Base-by-base conservation (phyloP, 306 rosid species). In the Boehmeria nivea region DNA sequence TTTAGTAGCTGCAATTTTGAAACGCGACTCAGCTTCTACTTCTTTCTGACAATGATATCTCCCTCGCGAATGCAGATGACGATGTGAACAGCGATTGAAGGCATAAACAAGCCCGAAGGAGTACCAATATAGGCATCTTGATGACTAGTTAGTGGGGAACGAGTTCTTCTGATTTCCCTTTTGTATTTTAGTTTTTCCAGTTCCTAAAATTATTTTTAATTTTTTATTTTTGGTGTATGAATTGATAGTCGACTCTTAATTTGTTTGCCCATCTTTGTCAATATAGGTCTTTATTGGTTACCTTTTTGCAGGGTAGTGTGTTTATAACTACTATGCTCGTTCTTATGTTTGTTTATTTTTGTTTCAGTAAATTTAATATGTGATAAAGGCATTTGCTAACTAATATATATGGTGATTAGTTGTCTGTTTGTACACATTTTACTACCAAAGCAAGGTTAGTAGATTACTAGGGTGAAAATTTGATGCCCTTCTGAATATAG, bases 1-100 rank as follows among this genome's bases (percentile, higher is more conserved):
- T 6, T 49, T 24, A 22, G 54, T 49, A 9, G 6, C 54, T 23
- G 33, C 25, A 22, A 31, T 6, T n/a, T 31, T 31, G 36, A 31
- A 31, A 31, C 36, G 36, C 9, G 36, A 2, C 36, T 31, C n/a
- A n/a, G n/a, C n/a, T n/a, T n/a, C n/a, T n/a, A n/a, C n/a, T n/a
- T n/a, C n/a, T n/a, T n/a, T n/a, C n/a, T n/a, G n/a, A n/a, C n/a
- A n/a, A n/a, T n/a, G n/a, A n/a, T n/a, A n/a, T n/a, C n/a, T n/a
- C n/a, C n/a, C 9, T 40, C 17, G 17, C 10, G 15, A 40, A 57
- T 34, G 60, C 43, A 19, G 60, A 54, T 54, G 44, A 54, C 12
- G 49, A 39, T 21, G 61, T 20, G 61, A 57, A 37, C 61, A 57
- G 61, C 24, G 61, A 57, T 57, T 57, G 33, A 57, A 57, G 15